Evolutionary conservation across 2,329 filamentous ascomycete genomes (phyloP).

Genomic region (Leptographium flavum): DNA sequence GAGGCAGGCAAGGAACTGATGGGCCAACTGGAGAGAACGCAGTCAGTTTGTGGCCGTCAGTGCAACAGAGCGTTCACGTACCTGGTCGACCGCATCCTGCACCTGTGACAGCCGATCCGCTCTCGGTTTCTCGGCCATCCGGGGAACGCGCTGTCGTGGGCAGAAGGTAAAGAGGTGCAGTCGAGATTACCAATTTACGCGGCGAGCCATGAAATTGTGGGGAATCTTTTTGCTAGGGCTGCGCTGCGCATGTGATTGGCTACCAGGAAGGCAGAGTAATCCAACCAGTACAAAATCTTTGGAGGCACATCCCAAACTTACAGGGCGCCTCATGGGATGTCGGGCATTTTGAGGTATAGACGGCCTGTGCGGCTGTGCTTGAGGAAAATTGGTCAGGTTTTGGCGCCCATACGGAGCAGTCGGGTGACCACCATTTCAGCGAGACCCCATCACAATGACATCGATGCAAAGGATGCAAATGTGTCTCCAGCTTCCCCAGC

Average conservation of each 20-base stretch:
- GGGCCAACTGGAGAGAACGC: slow-evolving; percentile 36
- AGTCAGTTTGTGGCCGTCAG: not conserved
- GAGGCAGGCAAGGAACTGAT: slow-evolving; percentile 53
- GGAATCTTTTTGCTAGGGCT: not conserved
- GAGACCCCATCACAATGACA: not conserved
- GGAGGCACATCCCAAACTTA: too few relatives aligned
- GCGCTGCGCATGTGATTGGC: not conserved
- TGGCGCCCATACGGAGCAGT: not conserved
- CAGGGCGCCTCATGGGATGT: not conserved
- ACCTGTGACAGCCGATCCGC: slow-evolving; percentile 68
- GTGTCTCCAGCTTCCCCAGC: not conserved
- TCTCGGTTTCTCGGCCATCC: slow-evolving; percentile 29
- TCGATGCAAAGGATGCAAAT: not conserved
- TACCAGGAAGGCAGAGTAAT: not conserved
- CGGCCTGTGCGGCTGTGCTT: not conserved
- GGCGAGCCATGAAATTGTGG: not conserved
- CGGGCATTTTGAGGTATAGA: not conserved
- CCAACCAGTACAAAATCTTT: too few relatives aligned
- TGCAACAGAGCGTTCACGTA: slow-evolving; percentile 19
- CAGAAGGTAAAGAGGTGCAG: too few relatives aligned
- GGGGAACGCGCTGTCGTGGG: slow-evolving; percentile 4
- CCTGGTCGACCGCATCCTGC: slow-evolving; percentile 74
- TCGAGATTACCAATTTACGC: not conserved
- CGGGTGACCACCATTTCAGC: not conserved
- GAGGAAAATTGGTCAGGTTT: too few relatives aligned